Base-by-base conservation (phyloP, 345 rosid species). In the Chamaenerion angustifolium region DNA sequence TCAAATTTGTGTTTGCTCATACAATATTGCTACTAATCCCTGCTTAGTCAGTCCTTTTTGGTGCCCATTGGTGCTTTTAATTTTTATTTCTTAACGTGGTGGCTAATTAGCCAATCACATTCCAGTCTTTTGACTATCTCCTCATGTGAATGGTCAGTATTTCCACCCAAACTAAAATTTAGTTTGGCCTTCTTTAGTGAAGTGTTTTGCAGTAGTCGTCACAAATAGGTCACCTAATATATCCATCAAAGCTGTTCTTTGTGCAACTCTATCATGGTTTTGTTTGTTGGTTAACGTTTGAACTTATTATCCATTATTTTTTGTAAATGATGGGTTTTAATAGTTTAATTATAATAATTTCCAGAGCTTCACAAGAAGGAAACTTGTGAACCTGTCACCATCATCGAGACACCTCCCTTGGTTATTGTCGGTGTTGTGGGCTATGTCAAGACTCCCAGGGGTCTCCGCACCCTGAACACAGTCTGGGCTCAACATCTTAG, bases 281-380 rank as follows among this genome's bases (percentile, higher is more conserved):
- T 31, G 37, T 45, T 17, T 7, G 12, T 50, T 31, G 23, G 1
- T 1, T 13, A 14, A 44, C 10, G 9, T 43, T 27, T 27, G 3
- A 31, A 14, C 14, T 55, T 55, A 4, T 25, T 23, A 8, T 31
- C 37, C 10, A 31, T 31, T 8, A 31, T 4, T 31, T 31, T 31
- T 31, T 31, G 37, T 31, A 8, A 31, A 31, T 31, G 37, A 31
- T 31, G 7, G 8, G 8, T 31, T 31, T 31, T 31, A 31, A 31
- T 31, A 7, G 37, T 31, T 31, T 31, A 1, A 31, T 31, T 2
- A 31, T 31, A 31, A 31, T 48, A 14, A 21, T 54, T 2, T 43
- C 40, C 46, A 85, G 90, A 86, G 75, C 88, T 86, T 51, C 95
- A 82, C 82, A 86, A 86, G 80, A 86, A 86, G 68, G 93, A 86